phyloP scores from a whole-genome alignment of 163 green algal genomes.

The Scenedesmus sp. region DNA sequence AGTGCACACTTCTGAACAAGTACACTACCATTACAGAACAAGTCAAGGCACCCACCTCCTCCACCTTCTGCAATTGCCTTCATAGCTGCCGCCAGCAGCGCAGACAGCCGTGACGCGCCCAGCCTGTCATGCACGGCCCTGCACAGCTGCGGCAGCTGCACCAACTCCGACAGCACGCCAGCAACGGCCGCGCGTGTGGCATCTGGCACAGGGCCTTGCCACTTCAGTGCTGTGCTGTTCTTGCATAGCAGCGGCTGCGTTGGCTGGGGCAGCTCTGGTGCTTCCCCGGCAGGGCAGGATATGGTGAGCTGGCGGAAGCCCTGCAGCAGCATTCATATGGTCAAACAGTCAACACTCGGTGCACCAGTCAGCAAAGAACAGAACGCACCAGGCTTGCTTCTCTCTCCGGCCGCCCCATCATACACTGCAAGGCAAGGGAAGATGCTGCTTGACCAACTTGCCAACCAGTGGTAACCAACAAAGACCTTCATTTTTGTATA shows the following conservation, averaged over 20 bases:
- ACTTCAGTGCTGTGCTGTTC: constrained; percentile 41
- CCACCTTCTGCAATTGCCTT: background rate
- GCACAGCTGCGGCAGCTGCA: constrained; percentile 20
- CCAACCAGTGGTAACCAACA: no score
- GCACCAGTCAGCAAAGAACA: no score
- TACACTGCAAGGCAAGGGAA: no score
- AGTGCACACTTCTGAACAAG: background rate
- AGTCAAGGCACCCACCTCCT: background rate
- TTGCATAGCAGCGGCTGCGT: constrained; percentile 19
- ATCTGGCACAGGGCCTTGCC: constrained; percentile 28
- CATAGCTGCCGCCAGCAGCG: background rate
- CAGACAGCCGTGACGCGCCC: constrained; percentile 2
- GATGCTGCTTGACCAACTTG: no score
- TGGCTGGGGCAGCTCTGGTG: constrained; percentile 9
- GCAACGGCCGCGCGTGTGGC: constrained; percentile 23
- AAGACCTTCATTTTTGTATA: no score
- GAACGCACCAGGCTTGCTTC: no score
- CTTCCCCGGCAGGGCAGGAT: background rate
- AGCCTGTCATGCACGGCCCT: background rate
- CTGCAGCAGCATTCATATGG: background rate
- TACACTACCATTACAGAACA: no score
- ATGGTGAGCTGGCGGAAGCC: background rate
- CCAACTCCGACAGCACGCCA: constrained; percentile 25
- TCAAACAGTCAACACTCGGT: background rate
- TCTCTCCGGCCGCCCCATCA: no score